Evolutionary conservation across 306 rosid genomes (phyloP), one percentile per base, ranked within the genome.

Genomic region (Oxytropis ochrocephala): DNA sequence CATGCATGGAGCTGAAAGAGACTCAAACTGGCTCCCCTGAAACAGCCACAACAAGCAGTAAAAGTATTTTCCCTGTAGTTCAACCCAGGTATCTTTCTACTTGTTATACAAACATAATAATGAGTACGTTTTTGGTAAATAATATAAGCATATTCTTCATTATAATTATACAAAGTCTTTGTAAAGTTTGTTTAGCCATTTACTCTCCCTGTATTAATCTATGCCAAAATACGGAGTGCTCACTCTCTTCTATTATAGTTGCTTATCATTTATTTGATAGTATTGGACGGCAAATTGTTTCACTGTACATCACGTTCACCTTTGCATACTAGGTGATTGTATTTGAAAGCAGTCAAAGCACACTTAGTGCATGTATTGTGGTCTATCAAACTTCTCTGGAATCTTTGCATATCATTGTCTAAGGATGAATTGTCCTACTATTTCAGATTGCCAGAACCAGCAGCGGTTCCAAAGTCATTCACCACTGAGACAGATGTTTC

Each of bases 381-480:
- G 36, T 67, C 54, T 50, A 73, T 60, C 44, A 5, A 51, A 68
- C 33, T 72, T 74, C 55, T n/a, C 61, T 35, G 24, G 11, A 70
- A 47, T 30, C 57, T 39, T 54, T 18, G 59, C 14, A 11, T 16
- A 51, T 17, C 24, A 29, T 8, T 52, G n/a, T 35, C 14, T 67
- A 41, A 52, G 48, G 69, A n/a, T 66, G 48, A 16, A 43, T 8
- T 0, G 54, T 60, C 54, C 32, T 39, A 41, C 54, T 50, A 24
- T 68, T 64, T 77, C 84, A 90, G 96, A 59, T 74, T 86, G 69
- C 86, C 87, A 12, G 85, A 81, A 68, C 60, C 69, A 11, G 80
- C 17, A 51, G 30, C 53, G 17, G 69, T 58, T 58, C 21, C 64
- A 33, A 19, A 56, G 41, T 13, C 63, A 56, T 56, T 56, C 30